phyloP scores from a whole-genome alignment of 2,329 filamentous ascomycete species.

The Alternaria atra region DNA sequence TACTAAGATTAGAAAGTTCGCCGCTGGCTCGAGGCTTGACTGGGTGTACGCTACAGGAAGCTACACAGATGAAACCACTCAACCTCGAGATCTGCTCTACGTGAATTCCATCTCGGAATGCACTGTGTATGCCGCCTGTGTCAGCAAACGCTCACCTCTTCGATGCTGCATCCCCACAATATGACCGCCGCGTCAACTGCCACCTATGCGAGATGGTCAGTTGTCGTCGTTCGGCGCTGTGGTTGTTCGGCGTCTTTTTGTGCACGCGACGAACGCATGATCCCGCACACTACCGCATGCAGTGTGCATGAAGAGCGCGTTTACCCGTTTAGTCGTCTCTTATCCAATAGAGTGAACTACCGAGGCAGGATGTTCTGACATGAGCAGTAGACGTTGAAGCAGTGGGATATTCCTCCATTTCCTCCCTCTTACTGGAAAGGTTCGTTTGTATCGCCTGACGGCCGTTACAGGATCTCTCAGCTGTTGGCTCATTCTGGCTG shows the following conservation, averaged over 20 bases:
- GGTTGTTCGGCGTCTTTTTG: background rate
- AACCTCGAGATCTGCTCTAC: background rate
- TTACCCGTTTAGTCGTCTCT: background rate
- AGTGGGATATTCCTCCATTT: too few relatives aligned
- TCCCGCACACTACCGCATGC: slow-evolving; percentile 5
- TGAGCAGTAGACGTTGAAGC: background rate
- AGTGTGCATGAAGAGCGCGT: slow-evolving; percentile 2
- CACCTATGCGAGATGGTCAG: background rate
- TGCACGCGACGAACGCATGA: slow-evolving; percentile 13
- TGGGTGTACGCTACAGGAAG: background rate
- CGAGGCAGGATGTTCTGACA: background rate
- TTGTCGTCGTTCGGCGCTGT: background rate
- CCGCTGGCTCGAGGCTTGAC: background rate
- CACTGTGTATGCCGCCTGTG: background rate
- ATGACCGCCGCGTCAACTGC: background rate
- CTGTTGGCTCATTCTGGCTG: background rate
- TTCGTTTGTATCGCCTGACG: background rate
- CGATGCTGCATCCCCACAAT: background rate
- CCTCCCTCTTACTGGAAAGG: background rate
- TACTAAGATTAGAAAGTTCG: slow-evolving; percentile 17
- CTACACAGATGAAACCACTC: background rate
- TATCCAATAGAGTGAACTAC: background rate
- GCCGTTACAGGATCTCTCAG: background rate
- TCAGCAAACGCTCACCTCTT: background rate
- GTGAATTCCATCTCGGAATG: background rate